These are phyloP conservation scores for Trametes hirsuta DNA, from an alignment of 1,284 basidiomycete genomes.

Conservation along the genomic window DNA sequence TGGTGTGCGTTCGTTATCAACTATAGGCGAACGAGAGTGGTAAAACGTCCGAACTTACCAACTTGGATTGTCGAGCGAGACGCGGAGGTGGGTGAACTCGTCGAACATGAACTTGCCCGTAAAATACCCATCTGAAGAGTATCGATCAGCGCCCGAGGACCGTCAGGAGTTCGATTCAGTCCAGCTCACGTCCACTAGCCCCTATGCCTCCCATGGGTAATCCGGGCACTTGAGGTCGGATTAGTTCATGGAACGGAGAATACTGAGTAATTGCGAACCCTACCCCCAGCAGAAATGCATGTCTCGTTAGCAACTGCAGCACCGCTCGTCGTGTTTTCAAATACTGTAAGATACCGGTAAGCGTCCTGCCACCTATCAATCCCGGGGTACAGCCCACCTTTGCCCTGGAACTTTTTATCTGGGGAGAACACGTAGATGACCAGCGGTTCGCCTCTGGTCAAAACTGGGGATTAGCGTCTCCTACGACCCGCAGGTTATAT, in stretches of 20 bases:
- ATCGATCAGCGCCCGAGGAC: no score
- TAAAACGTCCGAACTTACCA: constrained; percentile 47
- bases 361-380: neutral
- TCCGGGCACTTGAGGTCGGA: constrained; percentile 49
- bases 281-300: constrained; percentile 57
- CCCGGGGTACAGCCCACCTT: constrained; percentile 43
- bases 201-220: constrained; percentile 78
- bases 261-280: constrained; percentile 20
- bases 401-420: constrained; percentile 60
- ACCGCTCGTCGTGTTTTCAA: constrained; percentile 70
- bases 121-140: constrained; percentile 56
- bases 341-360: constrained; percentile 46
- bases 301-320: constrained; percentile 70
- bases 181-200: constrained; percentile 64
- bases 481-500: no score
- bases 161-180: neutral
- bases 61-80: constrained; percentile 64
- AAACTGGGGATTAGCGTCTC: neutral
- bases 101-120: constrained; percentile 70
- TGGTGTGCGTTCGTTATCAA: neutral
- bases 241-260: neutral
- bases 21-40: neutral
- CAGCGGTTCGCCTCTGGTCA: constrained; percentile 70
- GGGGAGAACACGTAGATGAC: constrained; percentile 78
- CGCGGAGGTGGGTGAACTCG: constrained; percentile 67